Evolutionary conservation across 2,329 filamentous ascomycete genomes (phyloP).

Genomic region (Colletotrichum camelliae): DNA sequence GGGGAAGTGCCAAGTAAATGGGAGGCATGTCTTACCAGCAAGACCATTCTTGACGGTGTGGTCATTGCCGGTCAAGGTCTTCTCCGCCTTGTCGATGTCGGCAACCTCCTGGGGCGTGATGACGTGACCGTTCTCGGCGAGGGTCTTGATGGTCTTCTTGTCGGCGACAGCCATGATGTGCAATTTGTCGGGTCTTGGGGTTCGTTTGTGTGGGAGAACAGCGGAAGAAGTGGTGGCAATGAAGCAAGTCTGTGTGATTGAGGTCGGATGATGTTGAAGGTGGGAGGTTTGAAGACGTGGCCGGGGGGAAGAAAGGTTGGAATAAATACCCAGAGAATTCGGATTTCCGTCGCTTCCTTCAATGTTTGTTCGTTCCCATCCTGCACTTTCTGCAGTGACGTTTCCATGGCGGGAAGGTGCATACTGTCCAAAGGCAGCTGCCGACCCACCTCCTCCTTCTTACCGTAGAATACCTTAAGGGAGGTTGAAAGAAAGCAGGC

Average conservation of each 20-base stretch:
- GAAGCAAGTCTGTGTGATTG: neutral
- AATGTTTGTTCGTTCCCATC: neutral
- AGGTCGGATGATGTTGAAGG: neutral
- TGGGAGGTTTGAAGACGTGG: neutral
- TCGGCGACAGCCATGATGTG: neutral
- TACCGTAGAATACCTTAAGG: too few relatives aligned
- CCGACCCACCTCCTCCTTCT: neutral
- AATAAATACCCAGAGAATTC: neutral
- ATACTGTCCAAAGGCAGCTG: neutral
- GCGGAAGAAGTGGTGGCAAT: neutral
- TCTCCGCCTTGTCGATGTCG: neutral
- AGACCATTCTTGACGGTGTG: neutral
- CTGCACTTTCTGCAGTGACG: neutral
- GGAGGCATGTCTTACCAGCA: neutral
- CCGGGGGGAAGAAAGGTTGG: neutral
- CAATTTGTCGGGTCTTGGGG: neutral
- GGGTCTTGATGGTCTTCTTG: neutral
- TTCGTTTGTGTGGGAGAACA: neutral
- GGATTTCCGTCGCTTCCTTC: neutral
- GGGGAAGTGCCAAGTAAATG: neutral
- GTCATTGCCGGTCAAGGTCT: neutral
- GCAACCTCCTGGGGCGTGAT: neutral
- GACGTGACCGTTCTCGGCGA: neutral
- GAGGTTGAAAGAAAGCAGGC: neutral
- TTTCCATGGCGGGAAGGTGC: neutral